phyloP scores from a whole-genome alignment of 768 basidiomycete genomes.

The Amanita subjunquillea region DNA sequence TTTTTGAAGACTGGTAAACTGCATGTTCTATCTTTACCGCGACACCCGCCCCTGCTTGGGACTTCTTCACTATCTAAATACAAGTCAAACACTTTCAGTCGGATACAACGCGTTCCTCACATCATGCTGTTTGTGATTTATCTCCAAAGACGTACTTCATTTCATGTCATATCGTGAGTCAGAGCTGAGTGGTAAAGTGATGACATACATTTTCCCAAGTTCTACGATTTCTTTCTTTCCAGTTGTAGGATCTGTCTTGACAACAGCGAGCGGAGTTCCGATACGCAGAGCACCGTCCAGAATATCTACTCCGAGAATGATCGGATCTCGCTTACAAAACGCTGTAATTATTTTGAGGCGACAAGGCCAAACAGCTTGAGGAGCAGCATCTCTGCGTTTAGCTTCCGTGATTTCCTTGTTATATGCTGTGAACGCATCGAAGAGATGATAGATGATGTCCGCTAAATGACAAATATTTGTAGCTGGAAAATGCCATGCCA shows the following conservation, averaged over 20 bases:
- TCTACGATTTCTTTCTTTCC: constrained; percentile 87
- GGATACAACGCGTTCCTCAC: constrained; percentile 26
- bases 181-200: not conserved
- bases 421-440: constrained; percentile 93
- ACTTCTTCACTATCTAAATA: constrained; percentile 76
- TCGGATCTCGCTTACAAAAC: constrained; percentile 95
- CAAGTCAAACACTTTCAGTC: not conserved
- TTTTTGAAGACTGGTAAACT: constrained; percentile 88
- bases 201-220: constrained; percentile 85
- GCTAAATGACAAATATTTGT: constrained; percentile 35
- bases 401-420: constrained; percentile 87
- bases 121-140: constrained; percentile 88
- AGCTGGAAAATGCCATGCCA: not conserved
- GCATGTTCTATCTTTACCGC: constrained; percentile 99
- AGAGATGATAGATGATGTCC: constrained; percentile 97
- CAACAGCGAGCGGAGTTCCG: constrained; percentile 92
- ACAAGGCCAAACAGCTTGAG: constrained; percentile 95
- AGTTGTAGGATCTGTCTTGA: constrained; percentile 80
- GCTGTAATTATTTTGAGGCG: constrained; percentile 87
- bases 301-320: constrained; percentile 95
- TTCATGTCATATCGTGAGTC: constrained; percentile 4
- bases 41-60: constrained; percentile 91
- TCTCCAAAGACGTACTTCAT: constrained; percentile 85
- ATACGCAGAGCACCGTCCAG: constrained; percentile 84
- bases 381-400: constrained; percentile 86